A percentile compares a stretch with the other conserved stretches of the same genome.
phyloP scores from a whole-genome alignment of 2,329 filamentous ascomycete species.

The Talaromyces sp. region DNA sequence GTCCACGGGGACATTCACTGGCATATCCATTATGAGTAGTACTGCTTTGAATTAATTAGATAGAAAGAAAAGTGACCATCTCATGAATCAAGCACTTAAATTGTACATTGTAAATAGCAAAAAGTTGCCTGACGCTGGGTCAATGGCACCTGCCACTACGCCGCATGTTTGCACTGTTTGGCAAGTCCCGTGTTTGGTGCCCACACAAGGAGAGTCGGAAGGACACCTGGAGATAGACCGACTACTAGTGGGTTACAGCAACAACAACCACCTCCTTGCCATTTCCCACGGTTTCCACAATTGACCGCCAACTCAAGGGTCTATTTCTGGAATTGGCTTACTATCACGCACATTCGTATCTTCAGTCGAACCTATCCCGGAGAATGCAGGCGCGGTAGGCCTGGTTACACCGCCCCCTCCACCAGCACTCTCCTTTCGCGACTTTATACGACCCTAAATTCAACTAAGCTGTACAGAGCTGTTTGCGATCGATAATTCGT shows the following conservation, averaged over 20 bases:
- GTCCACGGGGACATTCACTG: conserved; percentile 70
- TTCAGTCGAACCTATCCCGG: conserved; percentile 14
- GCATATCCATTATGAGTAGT: conserved; percentile 49
- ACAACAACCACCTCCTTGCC: conserved; percentile 10
- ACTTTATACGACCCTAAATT: conserved; percentile 25
- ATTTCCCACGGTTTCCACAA: background rate
- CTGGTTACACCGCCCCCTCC: conserved; percentile 24
- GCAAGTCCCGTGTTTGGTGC: conserved; percentile 18
- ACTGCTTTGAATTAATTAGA: conserved; percentile 1
- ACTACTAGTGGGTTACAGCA: conserved; percentile 2
- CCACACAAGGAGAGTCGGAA: conserved; percentile 35
- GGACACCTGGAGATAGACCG: conserved; percentile 37
- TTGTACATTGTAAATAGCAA: background rate
- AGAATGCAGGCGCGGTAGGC: conserved; percentile 34
- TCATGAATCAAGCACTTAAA: background rate
- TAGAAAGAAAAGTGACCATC: background rate
- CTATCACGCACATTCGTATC: background rate
- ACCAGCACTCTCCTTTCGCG: conserved; percentile 2
- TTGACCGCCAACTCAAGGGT: background rate
- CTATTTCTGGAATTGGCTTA: background rate
- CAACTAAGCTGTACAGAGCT: background rate
- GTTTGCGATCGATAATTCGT: background rate
- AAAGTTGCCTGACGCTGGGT: conserved; percentile 9
- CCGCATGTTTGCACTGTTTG: conserved; percentile 43
- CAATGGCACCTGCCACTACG: conserved; percentile 21